Evolutionary conservation across 306 rosid species (phyloP).

Genomic region (barrel medic (Medicago truncatula)): DNA sequence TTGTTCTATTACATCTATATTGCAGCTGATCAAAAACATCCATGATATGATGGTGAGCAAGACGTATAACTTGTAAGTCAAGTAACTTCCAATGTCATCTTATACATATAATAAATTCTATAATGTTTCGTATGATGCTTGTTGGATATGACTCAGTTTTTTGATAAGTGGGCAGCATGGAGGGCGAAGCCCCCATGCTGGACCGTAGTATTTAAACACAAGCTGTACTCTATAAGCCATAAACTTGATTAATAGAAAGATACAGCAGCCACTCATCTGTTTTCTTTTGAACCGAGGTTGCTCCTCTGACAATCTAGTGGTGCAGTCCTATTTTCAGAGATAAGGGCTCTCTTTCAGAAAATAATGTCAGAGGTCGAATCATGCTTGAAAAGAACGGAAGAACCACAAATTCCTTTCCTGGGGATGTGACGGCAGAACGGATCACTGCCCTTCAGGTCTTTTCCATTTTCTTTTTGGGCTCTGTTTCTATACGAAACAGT

Average conservation of each 20-base stretch:
- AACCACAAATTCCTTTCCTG: conserved; percentile 68
- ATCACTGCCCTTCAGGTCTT: conserved; percentile 84
- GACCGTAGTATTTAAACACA: neutral
- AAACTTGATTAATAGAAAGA: neutral
- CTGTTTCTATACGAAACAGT: conserved; percentile 1
- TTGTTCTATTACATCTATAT: conserved; percentile 31
- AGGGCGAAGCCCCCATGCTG: neutral
- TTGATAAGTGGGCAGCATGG: neutral
- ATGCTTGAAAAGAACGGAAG: conserved; percentile 78
- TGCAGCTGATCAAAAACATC: conserved; percentile 85
- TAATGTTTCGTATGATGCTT: conserved; percentile 41
- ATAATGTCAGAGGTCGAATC: conserved; percentile 53
- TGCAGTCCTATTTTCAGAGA: conserved; percentile 65
- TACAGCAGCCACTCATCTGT: neutral
- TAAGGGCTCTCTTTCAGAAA: conserved; percentile 54
- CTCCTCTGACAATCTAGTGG: neutral
- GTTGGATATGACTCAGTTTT: neutral
- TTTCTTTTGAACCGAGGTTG: neutral
- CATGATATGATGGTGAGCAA: conserved; percentile 79
- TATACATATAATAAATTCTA: conserved; percentile 23
- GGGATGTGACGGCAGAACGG: conserved; percentile 73
- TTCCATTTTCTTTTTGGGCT: neutral
- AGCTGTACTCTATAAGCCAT: neutral
- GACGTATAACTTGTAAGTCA: conserved; percentile 78
- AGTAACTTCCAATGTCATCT: conserved; percentile 21